Conservation (phyloP, 345 rosid species). For the Heritiera fomes region DNA sequence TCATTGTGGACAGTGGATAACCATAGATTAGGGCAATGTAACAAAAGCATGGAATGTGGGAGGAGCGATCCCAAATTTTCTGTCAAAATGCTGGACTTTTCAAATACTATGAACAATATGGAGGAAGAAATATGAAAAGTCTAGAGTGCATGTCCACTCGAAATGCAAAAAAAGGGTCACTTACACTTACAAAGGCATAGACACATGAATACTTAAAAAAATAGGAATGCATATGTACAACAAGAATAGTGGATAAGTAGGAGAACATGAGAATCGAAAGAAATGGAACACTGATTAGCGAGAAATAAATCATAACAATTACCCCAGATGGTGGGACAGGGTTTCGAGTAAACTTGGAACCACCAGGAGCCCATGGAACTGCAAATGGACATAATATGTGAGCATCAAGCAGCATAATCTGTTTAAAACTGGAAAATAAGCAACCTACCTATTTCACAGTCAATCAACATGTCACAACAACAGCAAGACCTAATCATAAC, state of each 20-base stretch:
- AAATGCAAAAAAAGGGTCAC: background rate
- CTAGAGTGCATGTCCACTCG: background rate
- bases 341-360: slow-evolving; percentile 88
- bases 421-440: background rate
- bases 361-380: slow-evolving; percentile 99
- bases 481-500: background rate
- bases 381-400: slow-evolving; percentile 32
- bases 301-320: slow-evolving; percentile 24
- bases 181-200: background rate
- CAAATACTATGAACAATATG: background rate
- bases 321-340: slow-evolving; percentile 97
- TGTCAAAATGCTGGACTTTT: background rate
- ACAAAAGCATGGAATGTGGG: background rate
- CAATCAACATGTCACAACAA: background rate
- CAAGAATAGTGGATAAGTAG: background rate
- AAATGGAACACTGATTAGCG: background rate
- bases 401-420: slow-evolving; percentile 2
- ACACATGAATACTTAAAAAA: background rate
- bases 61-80: background rate
- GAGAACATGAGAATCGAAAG: background rate
- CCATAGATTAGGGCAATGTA: background rate
- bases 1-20: background rate
- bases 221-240: background rate
- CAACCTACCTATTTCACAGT: background rate
- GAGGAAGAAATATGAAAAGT: background rate